Base-by-base conservation (phyloP, 192 early-diverging fungal genomes). In the Phycomyces blakesleeanus region DNA sequence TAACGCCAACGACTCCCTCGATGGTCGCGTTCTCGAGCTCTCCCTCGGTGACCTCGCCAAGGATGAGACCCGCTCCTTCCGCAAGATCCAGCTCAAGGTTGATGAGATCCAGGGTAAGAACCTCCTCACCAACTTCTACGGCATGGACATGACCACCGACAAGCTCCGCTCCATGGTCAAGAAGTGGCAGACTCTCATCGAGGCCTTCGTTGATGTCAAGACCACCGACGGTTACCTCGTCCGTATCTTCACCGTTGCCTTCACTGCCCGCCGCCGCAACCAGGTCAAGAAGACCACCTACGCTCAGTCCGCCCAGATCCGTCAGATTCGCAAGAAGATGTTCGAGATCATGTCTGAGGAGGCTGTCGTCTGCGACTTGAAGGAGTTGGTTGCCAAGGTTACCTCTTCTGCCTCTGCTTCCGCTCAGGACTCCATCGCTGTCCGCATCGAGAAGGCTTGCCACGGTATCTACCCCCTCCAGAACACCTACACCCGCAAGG, bases 271-370 rank as follows among this genome's bases (percentile, higher is more conserved):
- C 68, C 89, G 90, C 76, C 78, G 80, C 59, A 89, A 92, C 89
- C 97, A 99, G 87, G 79, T 94, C 77, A 88, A 86, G 84, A 94
- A 93, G 87, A 98, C 95, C 73, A 94, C 93, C 63, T 99, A 99
- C 82, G 97, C 97, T 38, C 90, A 94, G 79, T 82, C 88, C 73
- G 84, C 94, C 62, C 97, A 99, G 85, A 94, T 99, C 85, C 91
- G 92, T 67, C 82, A 85, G 75, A 98, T 99, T 82, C 94, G 97
- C 82, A 96, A 98, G 88, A 97, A 98, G 93, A 99, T 99, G 94
- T 95, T 94, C 80, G 97, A 99, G 82, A 92, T 98, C 84, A 93
- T 98, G 84, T 86, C 75, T 65, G 78, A 81, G 55, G 91, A 95
- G 85, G 89, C 89, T 52, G 60, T 85, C 65, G 76, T 84, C n/a